Conservation (phyloP, 805 yeast genomes). For the Zygosaccharomyces pseudorouxii region DNA sequence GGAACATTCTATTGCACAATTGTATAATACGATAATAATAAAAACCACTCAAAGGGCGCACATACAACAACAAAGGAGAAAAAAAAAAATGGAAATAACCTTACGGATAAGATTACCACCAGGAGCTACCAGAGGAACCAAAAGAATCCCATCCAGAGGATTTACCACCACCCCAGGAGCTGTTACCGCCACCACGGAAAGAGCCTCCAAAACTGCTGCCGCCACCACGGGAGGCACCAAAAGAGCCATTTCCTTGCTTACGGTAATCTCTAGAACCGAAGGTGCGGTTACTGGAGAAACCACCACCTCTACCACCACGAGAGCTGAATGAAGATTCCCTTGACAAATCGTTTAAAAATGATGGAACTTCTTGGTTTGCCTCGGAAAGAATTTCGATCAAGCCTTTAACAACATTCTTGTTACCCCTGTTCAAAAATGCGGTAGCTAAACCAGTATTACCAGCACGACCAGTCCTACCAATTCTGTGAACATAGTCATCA, state of each 20-base stretch:
- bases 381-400: slow-evolving; percentile 81
- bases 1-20: slow-evolving; percentile 25
- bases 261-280: slow-evolving; percentile 49
- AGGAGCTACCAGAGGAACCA: slow-evolving; percentile 34
- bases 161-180: slow-evolving; percentile 32
- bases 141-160: slow-evolving; percentile 30
- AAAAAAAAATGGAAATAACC: slow-evolving; percentile 8
- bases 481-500: slow-evolving; percentile 98
- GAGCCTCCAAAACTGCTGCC: slow-evolving; percentile 18
- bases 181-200: slow-evolving; percentile 26
- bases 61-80: slow-evolving; percentile 3
- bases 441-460: slow-evolving; percentile 99
- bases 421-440: slow-evolving; percentile 95
- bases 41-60: slow-evolving; percentile 11
- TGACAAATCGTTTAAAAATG: slow-evolving; percentile 71
- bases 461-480: slow-evolving; percentile 99
- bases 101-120: slow-evolving; percentile 22
- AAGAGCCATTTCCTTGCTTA: slow-evolving; percentile 38
- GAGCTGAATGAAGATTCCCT: slow-evolving; percentile 52
- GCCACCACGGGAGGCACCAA: slow-evolving; percentile 33
- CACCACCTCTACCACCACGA: slow-evolving; percentile 52
- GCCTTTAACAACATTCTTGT: slow-evolving; percentile 83
- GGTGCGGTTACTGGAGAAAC: slow-evolving; percentile 41
- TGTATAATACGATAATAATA: slow-evolving; percentile 21
- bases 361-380: slow-evolving; percentile 97